A percentile compares a stretch with the other conserved stretches of the same genome.
These are phyloP conservation scores for Penicillium sp. DNA, from an alignment of 2,329 filamentous ascomycete genomes.

Conservation along the genomic window DNA sequence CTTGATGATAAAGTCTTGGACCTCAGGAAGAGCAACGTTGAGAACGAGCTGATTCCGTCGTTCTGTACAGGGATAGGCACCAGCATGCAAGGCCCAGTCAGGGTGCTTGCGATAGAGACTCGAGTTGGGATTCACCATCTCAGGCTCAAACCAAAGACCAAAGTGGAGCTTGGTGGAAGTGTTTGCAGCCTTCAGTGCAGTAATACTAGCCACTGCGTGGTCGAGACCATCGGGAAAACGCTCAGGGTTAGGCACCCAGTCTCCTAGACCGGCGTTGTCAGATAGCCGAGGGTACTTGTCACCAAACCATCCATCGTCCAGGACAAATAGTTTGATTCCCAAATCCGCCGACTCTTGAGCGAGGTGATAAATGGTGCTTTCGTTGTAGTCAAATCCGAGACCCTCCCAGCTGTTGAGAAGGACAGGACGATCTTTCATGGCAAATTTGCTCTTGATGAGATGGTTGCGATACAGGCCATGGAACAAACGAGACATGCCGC, in stretches of 20 bases:
- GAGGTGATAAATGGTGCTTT: constrained; percentile 57
- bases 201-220: constrained; percentile 56
- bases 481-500: constrained; percentile 63
- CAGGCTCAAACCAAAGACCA: constrained; percentile 68
- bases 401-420: constrained; percentile 70
- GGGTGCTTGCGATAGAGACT: constrained; percentile 63
- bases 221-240: constrained; percentile 62
- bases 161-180: constrained; percentile 57
- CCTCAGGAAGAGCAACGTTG: constrained; percentile 62
- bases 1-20: constrained; percentile 64
- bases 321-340: constrained; percentile 64
- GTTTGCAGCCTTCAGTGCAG: constrained; percentile 51
- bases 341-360: constrained; percentile 60
- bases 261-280: constrained; percentile 62
- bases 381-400: constrained; percentile 60
- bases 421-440: constrained; percentile 54
- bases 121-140: constrained; percentile 68
- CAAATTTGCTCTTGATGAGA: constrained; percentile 60
- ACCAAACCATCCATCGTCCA: constrained; percentile 70
- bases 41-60: constrained; percentile 63
- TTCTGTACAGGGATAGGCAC: constrained; percentile 58
- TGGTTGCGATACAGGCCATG: constrained; percentile 65
- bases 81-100: constrained; percentile 64
- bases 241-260: constrained; percentile 62
- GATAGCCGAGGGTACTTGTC: constrained; percentile 61